Percentiles rank a stretch among this genome's conserved stretches.
phyloP scores from a whole-genome alignment of 176 grass and related monocot species.

The Microstegium vimineum region DNA sequence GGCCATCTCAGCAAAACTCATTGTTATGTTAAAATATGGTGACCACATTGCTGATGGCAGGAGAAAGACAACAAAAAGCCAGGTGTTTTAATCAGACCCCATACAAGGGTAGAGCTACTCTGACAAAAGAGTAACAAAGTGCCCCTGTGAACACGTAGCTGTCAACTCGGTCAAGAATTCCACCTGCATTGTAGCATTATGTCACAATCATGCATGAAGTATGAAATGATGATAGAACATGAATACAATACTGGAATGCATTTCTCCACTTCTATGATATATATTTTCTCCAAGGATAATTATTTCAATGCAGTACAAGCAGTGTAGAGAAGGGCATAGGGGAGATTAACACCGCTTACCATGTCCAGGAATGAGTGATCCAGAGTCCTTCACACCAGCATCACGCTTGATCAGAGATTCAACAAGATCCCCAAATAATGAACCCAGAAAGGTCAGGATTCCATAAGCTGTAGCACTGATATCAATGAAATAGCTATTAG shows the following conservation, averaged over 20 bases:
- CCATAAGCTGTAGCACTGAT: slow-evolving; percentile 80
- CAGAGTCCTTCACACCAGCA: slow-evolving; percentile 95
- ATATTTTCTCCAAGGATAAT: background rate
- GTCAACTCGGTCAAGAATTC: slow-evolving; percentile 94
- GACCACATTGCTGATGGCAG: background rate
- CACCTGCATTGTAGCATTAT: slow-evolving; percentile 53
- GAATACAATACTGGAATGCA: background rate
- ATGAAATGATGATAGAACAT: background rate
- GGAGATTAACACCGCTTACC: slow-evolving; percentile 43
- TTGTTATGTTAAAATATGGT: background rate
- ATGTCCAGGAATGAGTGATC: slow-evolving; percentile 96
- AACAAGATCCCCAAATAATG: slow-evolving; percentile 87
- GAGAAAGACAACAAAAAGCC: background rate
- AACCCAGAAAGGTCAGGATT: slow-evolving; percentile 81
- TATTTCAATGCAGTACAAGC: background rate
- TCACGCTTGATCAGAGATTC: slow-evolving; percentile 97
- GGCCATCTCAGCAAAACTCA: background rate
- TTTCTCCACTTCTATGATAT: background rate
- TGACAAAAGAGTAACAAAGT: slow-evolving; percentile 92
- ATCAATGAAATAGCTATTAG: slow-evolving; percentile 36
- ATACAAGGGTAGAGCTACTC: slow-evolving; percentile 65
- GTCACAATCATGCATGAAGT: slow-evolving; percentile 9
- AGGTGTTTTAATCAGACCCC: slow-evolving; percentile 46
- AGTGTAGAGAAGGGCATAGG: background rate
- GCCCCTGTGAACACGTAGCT: slow-evolving; percentile 98